Evolutionary conservation across 2,329 filamentous ascomycete species (phyloP).

Genomic region (Teratosphaeria epicoccoides): DNA sequence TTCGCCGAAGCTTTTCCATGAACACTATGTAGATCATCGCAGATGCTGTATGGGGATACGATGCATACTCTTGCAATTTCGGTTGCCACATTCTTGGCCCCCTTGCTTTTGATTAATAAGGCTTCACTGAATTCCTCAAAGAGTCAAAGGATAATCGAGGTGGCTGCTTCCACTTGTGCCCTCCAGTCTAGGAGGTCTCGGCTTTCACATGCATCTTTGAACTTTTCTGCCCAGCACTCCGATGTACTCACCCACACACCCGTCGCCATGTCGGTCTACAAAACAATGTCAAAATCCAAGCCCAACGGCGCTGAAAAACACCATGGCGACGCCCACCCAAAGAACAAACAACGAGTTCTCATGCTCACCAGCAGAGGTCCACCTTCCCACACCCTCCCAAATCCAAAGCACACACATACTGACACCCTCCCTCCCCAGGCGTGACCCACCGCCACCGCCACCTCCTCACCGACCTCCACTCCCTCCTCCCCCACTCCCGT

Average conservation of each 20-base stretch:
- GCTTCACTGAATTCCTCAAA: too few relatives aligned
- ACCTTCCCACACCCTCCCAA: not conserved
- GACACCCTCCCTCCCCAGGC: not conserved
- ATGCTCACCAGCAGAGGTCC: conserved; percentile 82
- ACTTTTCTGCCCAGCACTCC: not conserved
- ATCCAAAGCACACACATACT: not conserved
- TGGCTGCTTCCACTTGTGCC: not conserved
- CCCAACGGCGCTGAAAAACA: conserved; percentile 16
- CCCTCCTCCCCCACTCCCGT: conserved; percentile 79
- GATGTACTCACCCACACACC: not conserved
- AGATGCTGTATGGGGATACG: too few relatives aligned
- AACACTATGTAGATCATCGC: too few relatives aligned
- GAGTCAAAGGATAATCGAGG: too few relatives aligned
- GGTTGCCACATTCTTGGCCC: too few relatives aligned
- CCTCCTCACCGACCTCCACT: conserved; percentile 76
- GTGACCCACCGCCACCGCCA: conserved; percentile 64
- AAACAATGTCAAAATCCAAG: conserved; percentile 38
- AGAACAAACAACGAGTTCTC: conserved; percentile 55
- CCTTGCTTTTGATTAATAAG: too few relatives aligned
- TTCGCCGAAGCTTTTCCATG: too few relatives aligned
- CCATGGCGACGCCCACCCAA: conserved; percentile 23
- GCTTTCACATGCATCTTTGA: not conserved
- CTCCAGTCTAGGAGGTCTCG: not conserved
- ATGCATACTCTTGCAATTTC: too few relatives aligned
- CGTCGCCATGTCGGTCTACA: conserved; percentile 38